These are phyloP conservation scores for Novymonas esmeraldas DNA, from an alignment of 208 protist genomes.

Conservation along the genomic window DNA sequence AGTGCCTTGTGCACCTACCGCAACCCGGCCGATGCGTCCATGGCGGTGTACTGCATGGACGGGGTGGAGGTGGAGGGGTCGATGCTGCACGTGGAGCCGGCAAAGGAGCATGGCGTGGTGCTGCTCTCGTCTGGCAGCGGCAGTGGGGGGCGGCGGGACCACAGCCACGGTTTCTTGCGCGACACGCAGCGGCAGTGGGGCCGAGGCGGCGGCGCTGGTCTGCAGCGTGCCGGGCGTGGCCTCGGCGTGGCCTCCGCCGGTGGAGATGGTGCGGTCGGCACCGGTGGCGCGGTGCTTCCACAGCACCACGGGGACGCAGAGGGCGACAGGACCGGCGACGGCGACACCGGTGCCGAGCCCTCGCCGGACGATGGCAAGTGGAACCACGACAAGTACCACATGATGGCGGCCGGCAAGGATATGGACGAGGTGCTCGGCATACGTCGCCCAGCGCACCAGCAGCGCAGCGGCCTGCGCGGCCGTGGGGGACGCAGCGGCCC, in stretches of 20 bases:
- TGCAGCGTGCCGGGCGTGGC: constrained; percentile 5
- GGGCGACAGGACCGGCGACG: constrained; percentile 1
- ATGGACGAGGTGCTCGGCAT: constrained; percentile 61
- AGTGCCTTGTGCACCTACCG: constrained; percentile 87
- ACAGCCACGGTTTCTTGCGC: constrained; percentile 40
- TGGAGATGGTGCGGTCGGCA: background rate
- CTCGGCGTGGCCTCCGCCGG: background rate
- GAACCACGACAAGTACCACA: constrained; percentile 81
- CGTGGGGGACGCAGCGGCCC: constrained; percentile 35
- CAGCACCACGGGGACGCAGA: background rate
- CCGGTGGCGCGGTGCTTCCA: background rate
- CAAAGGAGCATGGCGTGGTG: constrained; percentile 85
- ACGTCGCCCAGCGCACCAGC: constrained; percentile 13
- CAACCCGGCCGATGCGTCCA: constrained; percentile 86
- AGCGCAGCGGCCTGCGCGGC: constrained; percentile 38
- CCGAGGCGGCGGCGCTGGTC: constrained; percentile 3
- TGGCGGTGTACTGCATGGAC: constrained; percentile 77
- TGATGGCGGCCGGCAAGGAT: constrained; percentile 53
- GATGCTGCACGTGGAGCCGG: constrained; percentile 65
- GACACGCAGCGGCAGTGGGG: constrained; percentile 24
- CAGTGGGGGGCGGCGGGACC: constrained; percentile 8
- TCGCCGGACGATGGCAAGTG: constrained; percentile 38
- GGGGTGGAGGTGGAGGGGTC: constrained; percentile 62
- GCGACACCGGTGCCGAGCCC: background rate
- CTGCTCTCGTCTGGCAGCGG: constrained; percentile 46